Evolutionary conservation across 306 rosid species (phyloP).

Genomic region (Gleditsia sinensis): DNA sequence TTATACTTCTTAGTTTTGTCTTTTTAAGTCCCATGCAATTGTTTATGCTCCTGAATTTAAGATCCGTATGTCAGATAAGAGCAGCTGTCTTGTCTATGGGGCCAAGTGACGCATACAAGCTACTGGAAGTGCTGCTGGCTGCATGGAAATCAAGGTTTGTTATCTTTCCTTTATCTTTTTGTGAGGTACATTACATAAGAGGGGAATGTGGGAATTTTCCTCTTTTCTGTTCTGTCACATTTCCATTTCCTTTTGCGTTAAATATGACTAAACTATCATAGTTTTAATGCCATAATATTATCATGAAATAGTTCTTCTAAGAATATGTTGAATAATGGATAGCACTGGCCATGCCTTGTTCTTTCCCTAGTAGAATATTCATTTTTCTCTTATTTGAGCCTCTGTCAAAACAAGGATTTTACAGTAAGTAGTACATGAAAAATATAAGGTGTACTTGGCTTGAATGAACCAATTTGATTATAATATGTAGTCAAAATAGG

Average conservation of each 20-base stretch:
- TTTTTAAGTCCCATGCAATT: conserved; percentile 16
- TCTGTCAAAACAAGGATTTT: no score
- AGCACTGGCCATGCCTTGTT: conserved; percentile 13
- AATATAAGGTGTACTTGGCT: no score
- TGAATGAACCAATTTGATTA: no score
- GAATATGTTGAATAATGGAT: conserved; percentile 21
- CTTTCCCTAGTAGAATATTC: background rate
- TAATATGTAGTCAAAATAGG: no score
- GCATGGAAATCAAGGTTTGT: conserved; percentile 83
- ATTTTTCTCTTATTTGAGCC: no score
- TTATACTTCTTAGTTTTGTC: background rate
- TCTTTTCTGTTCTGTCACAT: conserved; percentile 7
- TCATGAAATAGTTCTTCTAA: background rate
- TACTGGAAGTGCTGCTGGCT: conserved; percentile 59
- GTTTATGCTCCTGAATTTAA: conserved; percentile 35
- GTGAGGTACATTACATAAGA: conserved; percentile 11
- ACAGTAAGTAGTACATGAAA: no score
- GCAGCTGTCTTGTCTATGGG: conserved; percentile 57
- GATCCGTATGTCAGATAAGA: conserved; percentile 57
- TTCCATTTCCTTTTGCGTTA: background rate
- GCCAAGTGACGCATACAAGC: conserved; percentile 63
- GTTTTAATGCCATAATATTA: conserved; percentile 13
- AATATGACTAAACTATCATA: background rate
- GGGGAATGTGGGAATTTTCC: conserved; percentile 22
- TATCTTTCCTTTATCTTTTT: conserved; percentile 29